These are phyloP conservation scores for Asterionellopsis glacialis DNA, from an alignment of 108 stramenopile genomes.

Conservation along the genomic window DNA sequence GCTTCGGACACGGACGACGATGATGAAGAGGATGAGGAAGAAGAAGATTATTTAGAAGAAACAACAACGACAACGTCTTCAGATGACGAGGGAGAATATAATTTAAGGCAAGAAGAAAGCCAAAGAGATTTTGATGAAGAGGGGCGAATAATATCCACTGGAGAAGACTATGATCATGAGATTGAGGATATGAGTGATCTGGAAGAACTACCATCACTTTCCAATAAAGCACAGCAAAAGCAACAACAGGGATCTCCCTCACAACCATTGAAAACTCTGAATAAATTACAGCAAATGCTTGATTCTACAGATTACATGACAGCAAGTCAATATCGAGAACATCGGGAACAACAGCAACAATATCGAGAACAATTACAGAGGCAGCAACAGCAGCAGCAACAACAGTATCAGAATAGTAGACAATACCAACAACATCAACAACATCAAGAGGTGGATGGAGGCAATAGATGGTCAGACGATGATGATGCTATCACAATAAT, in stretches of 20 bases:
- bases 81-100: slow-evolving; percentile 4
- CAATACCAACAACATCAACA: slow-evolving; percentile 32
- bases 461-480: slow-evolving; percentile 5
- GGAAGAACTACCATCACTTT: neutral
- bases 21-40: neutral
- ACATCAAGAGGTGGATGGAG: slow-evolving; percentile 17
- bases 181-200: slow-evolving; percentile 2
- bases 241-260: slow-evolving; percentile 21
- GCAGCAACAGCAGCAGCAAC: neutral
- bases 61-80: neutral
- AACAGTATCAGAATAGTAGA: slow-evolving; percentile 15
- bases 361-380: neutral
- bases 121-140: no score
- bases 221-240: neutral
- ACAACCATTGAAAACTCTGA: slow-evolving; percentile 65
- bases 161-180: neutral
- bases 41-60: neutral
- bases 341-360: slow-evolving; percentile 2
- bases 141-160: no score
- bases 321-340: slow-evolving; percentile 3
- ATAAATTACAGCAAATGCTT: slow-evolving; percentile 79
- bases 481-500: no score
- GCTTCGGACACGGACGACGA: neutral
- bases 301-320: slow-evolving; percentile 86
- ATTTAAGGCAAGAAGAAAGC: neutral